Conservation (phyloP, 2,329 filamentous ascomycete species). For the Kalmusia sp. region DNA sequence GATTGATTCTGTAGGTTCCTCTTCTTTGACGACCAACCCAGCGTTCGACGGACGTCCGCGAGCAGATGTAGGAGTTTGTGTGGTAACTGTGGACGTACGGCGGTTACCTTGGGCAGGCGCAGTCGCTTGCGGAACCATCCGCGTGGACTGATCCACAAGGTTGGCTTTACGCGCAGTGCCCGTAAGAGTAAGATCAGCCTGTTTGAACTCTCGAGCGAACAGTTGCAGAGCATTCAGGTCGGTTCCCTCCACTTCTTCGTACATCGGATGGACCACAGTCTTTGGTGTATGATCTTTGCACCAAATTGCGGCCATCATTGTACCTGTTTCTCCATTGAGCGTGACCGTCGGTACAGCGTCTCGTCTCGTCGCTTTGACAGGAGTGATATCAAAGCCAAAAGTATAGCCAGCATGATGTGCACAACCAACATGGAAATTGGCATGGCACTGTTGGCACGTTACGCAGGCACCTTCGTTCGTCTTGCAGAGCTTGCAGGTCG, state of each 20-base stretch:
- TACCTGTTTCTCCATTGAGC: constrained; percentile 79
- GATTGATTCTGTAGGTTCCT: constrained; percentile 41
- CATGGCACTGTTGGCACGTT: constrained; percentile 77
- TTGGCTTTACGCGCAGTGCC: constrained; percentile 94
- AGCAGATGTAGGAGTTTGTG: constrained; percentile 41
- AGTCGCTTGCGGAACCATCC: constrained; percentile 45
- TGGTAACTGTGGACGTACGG: constrained; percentile 49
- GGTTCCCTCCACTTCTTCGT: constrained; percentile 74
- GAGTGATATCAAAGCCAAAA: constrained; percentile 88
- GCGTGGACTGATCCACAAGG: constrained; percentile 71
- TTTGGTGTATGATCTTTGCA: constrained; percentile 85
- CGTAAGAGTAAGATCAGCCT: constrained; percentile 87
- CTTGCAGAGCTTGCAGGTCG: constrained; percentile 85
- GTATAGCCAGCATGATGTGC: constrained; percentile 82
- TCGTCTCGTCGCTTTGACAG: constrained; percentile 85
- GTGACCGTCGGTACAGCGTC: constrained; percentile 82
- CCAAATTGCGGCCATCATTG: constrained; percentile 86
- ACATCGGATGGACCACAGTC: constrained; percentile 76
- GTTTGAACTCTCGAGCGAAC: constrained; percentile 89
- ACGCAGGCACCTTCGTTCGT: constrained; percentile 79
- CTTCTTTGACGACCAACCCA: constrained; percentile 44
- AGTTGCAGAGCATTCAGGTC: constrained; percentile 83
- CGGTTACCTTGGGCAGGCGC: constrained; percentile 39
- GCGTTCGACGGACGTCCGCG: constrained; percentile 44
- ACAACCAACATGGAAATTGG: constrained; percentile 84